A percentile compares a stretch with the other conserved stretches of the same genome.
phyloP scores from a whole-genome alignment of 352 stramenopile genomes.

The Phytophthora palmivora region DNA sequence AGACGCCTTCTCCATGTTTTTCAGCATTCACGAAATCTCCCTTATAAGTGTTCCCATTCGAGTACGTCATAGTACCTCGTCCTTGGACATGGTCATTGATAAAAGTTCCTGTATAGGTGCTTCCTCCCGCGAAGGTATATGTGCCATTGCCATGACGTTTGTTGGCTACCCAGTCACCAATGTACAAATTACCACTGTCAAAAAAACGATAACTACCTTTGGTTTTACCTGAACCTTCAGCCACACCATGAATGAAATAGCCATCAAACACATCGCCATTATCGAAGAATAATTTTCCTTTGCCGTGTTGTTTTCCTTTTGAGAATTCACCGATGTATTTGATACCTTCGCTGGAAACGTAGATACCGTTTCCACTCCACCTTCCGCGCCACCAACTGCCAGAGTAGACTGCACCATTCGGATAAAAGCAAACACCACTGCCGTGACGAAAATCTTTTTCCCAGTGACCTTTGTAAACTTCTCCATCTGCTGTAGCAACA shows the following conservation, averaged over 20 bases:
- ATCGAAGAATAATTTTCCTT: conserved; percentile 74
- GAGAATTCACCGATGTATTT: conserved; percentile 72
- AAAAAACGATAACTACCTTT: conserved; percentile 76
- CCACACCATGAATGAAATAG: conserved; percentile 58
- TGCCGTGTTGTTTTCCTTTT: conserved; percentile 64
- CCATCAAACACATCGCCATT: conserved; percentile 85
- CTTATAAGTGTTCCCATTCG: conserved; percentile 87
- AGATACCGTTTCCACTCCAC: conserved; percentile 65
- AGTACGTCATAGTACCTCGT: conserved; percentile 78
- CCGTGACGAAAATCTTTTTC: conserved; percentile 65
- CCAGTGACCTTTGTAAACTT: conserved; percentile 92
- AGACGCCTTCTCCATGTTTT: conserved; percentile 68
- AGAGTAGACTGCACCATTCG: conserved; percentile 79
- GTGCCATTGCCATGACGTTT: conserved; percentile 75
- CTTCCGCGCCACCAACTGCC: conserved; percentile 71
- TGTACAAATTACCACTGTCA: conserved; percentile 70
- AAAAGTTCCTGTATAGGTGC: conserved; percentile 68
- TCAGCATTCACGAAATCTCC: conserved; percentile 69
- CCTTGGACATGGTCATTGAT: conserved; percentile 72
- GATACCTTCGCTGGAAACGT: conserved; percentile 73
- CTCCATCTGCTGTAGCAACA: conserved; percentile 78
- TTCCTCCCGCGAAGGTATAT: conserved; percentile 69
- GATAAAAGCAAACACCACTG: conserved; percentile 76
- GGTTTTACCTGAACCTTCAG: conserved; percentile 53
- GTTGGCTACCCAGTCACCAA: conserved; percentile 70